Base-by-base conservation (phyloP, 2,329 filamentous ascomycete species). In the Boeremia lycopersici region DNA sequence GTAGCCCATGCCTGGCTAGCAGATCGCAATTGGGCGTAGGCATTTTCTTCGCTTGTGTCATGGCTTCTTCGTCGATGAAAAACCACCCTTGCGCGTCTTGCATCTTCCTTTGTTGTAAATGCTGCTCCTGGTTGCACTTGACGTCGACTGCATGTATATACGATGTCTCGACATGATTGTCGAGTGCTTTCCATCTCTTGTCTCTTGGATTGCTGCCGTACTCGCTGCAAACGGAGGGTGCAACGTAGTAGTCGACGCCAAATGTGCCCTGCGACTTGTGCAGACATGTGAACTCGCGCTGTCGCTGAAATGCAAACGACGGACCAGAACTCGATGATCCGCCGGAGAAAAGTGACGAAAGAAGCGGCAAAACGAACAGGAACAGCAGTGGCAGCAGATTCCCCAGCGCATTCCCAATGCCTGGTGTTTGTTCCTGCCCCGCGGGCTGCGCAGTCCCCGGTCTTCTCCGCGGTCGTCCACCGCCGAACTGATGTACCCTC, bases 401-500 rank as follows among this genome's bases (percentile, higher is more conserved):
- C 50, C 90, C 77, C 63, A 96, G 72, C 62, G 85, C 65, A 28
- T 58, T 68, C 76, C 74, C 44, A 80, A 83, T 44, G 83, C 80
- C 40, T 79, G 79, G 57, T 80, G 76, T 57, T 79, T 74, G 66
- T 79, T 80, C 69, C 77, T 77, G 59, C 79, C 77, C 64, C 76
- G 81, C 57, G 78, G 81, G 61, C 83, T 84, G 68, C 84, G 86
- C 72, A 15, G 70, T 74, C n/a, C 56, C 58, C 17, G 93, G 92
- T 70, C 95, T 84, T 76, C 89, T 82, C 65, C 91, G 85, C 23
- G 93, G 91, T 49, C 84, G 82, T 6, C 80, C 83, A 48, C 95
- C 93, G 65, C 93, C 93, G 74, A 99, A 98, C 73, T 97, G 93
- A 75, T 98, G 95, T 57, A 99, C 91, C 57, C 93, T 86, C 67